These are phyloP conservation scores for Trametes sp. DNA, from an alignment of 1,284 basidiomycete species.

Conservation along the genomic window DNA sequence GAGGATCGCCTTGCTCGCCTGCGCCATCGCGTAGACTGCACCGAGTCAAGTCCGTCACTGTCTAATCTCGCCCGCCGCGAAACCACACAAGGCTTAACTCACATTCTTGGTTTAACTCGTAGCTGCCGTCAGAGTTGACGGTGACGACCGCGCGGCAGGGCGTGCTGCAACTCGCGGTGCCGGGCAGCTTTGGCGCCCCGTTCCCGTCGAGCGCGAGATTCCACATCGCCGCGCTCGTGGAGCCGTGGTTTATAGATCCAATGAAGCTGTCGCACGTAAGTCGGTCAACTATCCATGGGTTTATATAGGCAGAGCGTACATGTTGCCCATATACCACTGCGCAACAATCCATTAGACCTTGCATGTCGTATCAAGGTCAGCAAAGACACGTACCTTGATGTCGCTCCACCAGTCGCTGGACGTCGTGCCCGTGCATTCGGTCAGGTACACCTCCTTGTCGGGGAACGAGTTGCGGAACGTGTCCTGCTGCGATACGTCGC, in stretches of 20 bases:
- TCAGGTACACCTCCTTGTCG: conserved; percentile 58
- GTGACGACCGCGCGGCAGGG: conserved; percentile 73
- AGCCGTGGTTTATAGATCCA: conserved; percentile 53
- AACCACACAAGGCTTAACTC: conserved; percentile 41
- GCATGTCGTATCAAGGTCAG: too few species aligned
- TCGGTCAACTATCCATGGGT: too few species aligned
- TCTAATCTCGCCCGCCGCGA: too few species aligned
- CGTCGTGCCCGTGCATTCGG: conserved; percentile 56
- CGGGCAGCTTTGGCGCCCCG: conserved; percentile 69
- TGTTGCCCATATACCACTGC: conserved; percentile 78
- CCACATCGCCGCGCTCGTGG: conserved; percentile 72
- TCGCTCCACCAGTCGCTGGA: conserved; percentile 79
- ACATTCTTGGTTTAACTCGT: conserved; percentile 77
- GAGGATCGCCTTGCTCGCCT: conserved; percentile 73
- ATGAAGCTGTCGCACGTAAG: conserved; percentile 43
- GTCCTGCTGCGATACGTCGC: conserved; percentile 49
- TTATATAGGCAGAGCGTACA: neutral
- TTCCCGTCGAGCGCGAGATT: conserved; percentile 69
- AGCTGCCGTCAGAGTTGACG: conserved; percentile 70
- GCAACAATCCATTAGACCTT: neutral
- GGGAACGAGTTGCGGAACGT: conserved; percentile 54
- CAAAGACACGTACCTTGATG: conserved; percentile 61
- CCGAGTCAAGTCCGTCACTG: neutral
- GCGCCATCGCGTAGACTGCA: conserved; percentile 74
- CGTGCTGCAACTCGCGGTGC: conserved; percentile 65